Conservation (phyloP, 75 land plant genomes). For the Ceratopteris richardii region DNA sequence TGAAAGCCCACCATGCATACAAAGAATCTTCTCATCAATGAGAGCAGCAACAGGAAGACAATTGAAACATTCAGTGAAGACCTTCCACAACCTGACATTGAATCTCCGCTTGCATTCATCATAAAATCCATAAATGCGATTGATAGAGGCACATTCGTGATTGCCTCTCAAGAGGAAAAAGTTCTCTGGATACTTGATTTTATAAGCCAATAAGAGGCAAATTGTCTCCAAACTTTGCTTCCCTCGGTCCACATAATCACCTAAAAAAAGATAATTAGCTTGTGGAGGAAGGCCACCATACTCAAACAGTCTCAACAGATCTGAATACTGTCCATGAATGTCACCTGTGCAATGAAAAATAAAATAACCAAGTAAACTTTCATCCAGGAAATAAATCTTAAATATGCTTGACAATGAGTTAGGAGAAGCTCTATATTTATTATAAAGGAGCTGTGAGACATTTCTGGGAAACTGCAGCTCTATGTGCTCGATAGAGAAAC, state of each 20-base stretch:
- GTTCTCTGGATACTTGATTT: conserved; percentile 44
- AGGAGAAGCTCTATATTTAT: background rate
- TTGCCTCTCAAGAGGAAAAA: conserved; percentile 46
- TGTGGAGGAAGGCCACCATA: conserved; percentile 48
- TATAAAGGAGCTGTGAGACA: background rate
- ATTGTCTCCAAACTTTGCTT: conserved; percentile 52
- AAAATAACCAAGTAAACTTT: too few species aligned
- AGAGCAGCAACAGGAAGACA: conserved; percentile 46
- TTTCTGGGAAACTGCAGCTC: background rate
- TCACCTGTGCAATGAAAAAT: conserved; percentile 31
- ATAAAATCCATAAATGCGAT: conserved; percentile 48
- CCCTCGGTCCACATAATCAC: conserved; percentile 52
- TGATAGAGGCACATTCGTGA: conserved; percentile 54
- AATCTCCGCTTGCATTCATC: conserved; percentile 53
- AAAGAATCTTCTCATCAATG: conserved; percentile 46
- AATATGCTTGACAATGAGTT: background rate
- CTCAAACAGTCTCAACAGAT: conserved; percentile 46
- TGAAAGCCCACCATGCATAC: conserved; percentile 57
- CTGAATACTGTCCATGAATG: conserved; percentile 52
- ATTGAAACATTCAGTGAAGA: conserved; percentile 51
- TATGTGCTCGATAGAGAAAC: background rate
- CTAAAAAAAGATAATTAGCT: conserved; percentile 47
- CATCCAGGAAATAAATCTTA: too few species aligned
- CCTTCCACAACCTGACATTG: conserved; percentile 49
- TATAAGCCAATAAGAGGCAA: conserved; percentile 44